Conservation (phyloP, 2,329 filamentous ascomycete genomes). For the Sarocladium brachiariae region DNA sequence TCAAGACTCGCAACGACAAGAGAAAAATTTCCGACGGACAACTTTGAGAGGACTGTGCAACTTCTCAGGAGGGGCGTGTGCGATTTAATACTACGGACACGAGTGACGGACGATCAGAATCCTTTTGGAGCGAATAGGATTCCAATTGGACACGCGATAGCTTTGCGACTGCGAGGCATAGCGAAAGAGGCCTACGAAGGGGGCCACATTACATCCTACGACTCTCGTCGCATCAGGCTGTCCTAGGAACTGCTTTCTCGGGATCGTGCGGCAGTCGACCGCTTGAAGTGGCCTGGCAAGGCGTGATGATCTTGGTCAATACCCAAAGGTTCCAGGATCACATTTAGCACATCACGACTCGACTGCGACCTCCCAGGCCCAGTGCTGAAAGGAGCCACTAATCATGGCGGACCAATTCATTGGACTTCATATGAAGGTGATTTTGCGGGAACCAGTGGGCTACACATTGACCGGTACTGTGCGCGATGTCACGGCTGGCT, state of each 20-base stretch:
- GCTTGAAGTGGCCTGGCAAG: conserved; percentile 1
- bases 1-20: neutral
- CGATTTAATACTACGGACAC: too few relatives aligned
- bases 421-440: conserved; percentile 69
- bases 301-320: neutral
- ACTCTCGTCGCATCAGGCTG: too few relatives aligned
- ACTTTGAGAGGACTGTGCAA: too few relatives aligned
- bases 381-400: neutral
- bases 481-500: conserved; percentile 57
- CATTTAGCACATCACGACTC: neutral
- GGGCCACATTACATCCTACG: too few relatives aligned
- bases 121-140: too few relatives aligned
- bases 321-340: neutral
- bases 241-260: too few relatives aligned
- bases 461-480: conserved; percentile 64
- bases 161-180: neutral
- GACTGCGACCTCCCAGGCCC: neutral
- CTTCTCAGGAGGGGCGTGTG: too few relatives aligned
- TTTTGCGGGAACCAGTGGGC: conserved; percentile 58
- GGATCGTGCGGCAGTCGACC: too few relatives aligned
- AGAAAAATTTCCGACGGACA: neutral
- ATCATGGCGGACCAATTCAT: conserved; percentile 58
- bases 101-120: too few relatives aligned
- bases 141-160: conserved; percentile 9
- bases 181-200: neutral